A percentile compares a stretch with the other conserved stretches of the same genome.
These are phyloP conservation scores for Suillus alpinus DNA, from an alignment of 768 basidiomycete genomes.

Conservation along the genomic window DNA sequence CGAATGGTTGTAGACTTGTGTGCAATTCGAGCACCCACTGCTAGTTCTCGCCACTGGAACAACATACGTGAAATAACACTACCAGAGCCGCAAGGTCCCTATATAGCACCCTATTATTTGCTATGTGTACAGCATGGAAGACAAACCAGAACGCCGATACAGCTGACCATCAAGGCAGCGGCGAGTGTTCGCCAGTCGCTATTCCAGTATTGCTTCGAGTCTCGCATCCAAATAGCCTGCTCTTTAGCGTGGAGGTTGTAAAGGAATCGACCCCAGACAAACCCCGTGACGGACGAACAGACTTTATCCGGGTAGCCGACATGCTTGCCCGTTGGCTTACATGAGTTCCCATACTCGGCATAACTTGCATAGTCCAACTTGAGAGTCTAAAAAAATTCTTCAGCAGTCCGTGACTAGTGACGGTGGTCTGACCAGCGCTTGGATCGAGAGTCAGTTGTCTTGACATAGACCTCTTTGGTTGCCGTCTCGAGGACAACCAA, in stretches of 20 bases:
- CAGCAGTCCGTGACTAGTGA: no score
- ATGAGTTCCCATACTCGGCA: no score
- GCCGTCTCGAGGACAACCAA: no score
- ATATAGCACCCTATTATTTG: neutral
- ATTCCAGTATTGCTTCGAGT: slow-evolving; percentile 42
- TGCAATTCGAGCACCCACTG: neutral
- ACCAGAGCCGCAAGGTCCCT: neutral
- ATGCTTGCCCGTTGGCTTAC: no score
- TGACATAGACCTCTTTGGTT: no score
- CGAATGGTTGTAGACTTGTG: neutral
- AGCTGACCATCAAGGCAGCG: slow-evolving; percentile 49
- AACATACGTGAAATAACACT: neutral
- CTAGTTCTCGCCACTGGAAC: neutral
- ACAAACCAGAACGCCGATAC: slow-evolving; percentile 60
- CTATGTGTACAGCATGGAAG: neutral
- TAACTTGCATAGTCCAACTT: no score
- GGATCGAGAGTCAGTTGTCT: no score
- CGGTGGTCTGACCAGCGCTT: no score
- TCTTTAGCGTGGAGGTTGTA: slow-evolving; percentile 43
- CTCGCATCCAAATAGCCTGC: slow-evolving; percentile 39
- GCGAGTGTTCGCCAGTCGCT: slow-evolving; percentile 60
- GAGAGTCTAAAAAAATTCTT: no score
- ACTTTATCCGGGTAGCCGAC: no score
- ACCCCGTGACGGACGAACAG: no score
- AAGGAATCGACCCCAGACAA: no score